Percentiles rank a stretch among this genome's conserved stretches.
These are phyloP conservation scores for Echites panduratus DNA, from an alignment of 257 asterid species.

Conservation along the genomic window DNA sequence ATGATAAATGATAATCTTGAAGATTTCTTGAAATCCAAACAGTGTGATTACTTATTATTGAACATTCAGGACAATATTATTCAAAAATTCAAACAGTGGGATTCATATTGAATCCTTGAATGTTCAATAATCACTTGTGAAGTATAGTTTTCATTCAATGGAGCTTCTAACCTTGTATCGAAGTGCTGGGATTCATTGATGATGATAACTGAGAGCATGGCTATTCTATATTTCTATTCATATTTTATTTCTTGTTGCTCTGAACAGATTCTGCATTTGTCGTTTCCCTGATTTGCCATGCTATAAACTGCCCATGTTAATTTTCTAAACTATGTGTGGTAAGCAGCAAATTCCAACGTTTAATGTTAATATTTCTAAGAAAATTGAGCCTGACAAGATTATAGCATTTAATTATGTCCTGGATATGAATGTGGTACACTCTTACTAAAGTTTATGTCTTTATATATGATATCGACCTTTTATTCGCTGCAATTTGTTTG, in stretches of 20 bases:
- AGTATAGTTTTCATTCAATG: neutral
- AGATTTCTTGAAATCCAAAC: neutral
- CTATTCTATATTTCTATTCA: neutral
- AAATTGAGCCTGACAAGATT: neutral
- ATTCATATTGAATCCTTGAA: neutral
- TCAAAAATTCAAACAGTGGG: too few species aligned
- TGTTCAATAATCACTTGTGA: neutral
- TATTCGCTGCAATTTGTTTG: slow-evolving; percentile 5
- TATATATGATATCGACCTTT: neutral
- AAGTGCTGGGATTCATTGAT: neutral
- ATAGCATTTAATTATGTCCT: neutral
- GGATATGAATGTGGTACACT: neutral
- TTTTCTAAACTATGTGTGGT: neutral
- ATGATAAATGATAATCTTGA: neutral
- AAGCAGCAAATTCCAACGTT: neutral
- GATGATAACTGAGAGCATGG: neutral
- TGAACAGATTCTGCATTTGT: neutral
- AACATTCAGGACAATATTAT: too few species aligned
- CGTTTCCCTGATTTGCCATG: neutral
- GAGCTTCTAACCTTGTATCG: neutral
- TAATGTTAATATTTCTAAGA: neutral
- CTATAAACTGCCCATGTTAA: neutral
- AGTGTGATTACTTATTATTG: too few species aligned
- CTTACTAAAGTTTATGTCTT: neutral
- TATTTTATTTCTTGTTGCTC: neutral